Base-by-base conservation (phyloP, 225 moss, liverwort and hornwort species). In the Climacium dendroides region DNA sequence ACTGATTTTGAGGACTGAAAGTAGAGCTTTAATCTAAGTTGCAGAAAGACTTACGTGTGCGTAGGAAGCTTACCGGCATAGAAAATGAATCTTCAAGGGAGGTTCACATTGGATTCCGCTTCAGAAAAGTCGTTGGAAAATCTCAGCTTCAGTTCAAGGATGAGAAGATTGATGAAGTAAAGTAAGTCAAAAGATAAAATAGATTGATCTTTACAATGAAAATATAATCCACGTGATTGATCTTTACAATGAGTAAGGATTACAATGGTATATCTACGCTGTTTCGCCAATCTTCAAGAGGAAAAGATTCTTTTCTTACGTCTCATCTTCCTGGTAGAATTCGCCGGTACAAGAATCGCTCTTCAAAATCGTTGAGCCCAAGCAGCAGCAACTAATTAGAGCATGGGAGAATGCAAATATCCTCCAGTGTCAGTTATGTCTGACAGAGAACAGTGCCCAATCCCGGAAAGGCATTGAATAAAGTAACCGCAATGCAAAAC, bases 281-380 rank as follows among this genome's bases (percentile, higher is more conserved):
- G 69, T 53, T 79, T 81, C 43, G 55, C 79, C 52, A 78, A 58
- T 70, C 70, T 84, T 81, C 81, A 17, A 73, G 19, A 75, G 64
- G 23, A 84, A 77, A 48, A 47, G 41, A 43, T 53, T 37, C 23
- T 29, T n/a, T 74, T 74, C 84, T 85, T 81, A 67, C 80, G 57
- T 72, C 66, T 79, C 83, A 86, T 83, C 58, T 66, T 86, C 85
- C 78, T 81, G 69, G 64, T 50, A 35, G 73, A 81, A 60, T 75
- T 85, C 77, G 70, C 75, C 70, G 55, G 55, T 89, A 45, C 83
- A 87, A 54, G 70, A 88, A 73, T 47, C 82, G 82, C 83, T 81
- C 84, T 89, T 74, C 87, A 85, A 88, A 91, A 83, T 83, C 47
- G 89, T 81, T 87, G 75, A 72, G 50, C 77, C 84, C 87, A 64